Base-by-base conservation (phyloP, 73 alveolate species). In the Paramecium primaurelia region DNA sequence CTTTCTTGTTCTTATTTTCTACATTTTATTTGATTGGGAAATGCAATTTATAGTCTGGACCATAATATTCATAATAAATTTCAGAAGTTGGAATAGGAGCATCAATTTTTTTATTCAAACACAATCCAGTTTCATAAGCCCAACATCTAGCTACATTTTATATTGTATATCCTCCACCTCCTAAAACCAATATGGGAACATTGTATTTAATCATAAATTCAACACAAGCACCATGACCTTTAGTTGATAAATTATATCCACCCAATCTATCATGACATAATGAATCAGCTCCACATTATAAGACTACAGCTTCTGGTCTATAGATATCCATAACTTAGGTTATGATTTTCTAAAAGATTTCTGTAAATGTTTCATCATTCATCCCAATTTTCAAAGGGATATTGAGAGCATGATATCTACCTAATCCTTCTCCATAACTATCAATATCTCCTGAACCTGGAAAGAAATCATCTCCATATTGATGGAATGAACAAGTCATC, bases 121-220 rank as follows among this genome's bases (percentile, higher is more conserved):
- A 96, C 26, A 98, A 92, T 9, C 98, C 99, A 2, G 99, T 98
- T 86, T 98, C 99, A 97, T 98, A 95, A 32, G 99, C 98, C 99
- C 99, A 98, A 86, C 99, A 97, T 87, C 99, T 93, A 4, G 99
- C 98, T 38, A 98, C 99, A 93, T 97, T 97, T 71, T 95, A 96
- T 16, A 98, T 96, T 30, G 99, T 98, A 94, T 98, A 98, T 51
- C 99, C 99, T 22, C 99, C 99, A 1, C 99, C 99, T 11, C 99
- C 99, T 22, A 98, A 83, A 10, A 98, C 96, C 44, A 97, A 86
- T 93, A 96, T 92, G 38, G 99, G 99, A n/a, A 96, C 69, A 4
- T 98, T 98, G 96, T 97, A 97, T 7, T 94, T 58, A 88, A 95
- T 97, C 64, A 97, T 93, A 71, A 68, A 94, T 77, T 95, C 93